Conservation (phyloP, 163 green algal genomes). For the Scenedesmus sp. region DNA sequence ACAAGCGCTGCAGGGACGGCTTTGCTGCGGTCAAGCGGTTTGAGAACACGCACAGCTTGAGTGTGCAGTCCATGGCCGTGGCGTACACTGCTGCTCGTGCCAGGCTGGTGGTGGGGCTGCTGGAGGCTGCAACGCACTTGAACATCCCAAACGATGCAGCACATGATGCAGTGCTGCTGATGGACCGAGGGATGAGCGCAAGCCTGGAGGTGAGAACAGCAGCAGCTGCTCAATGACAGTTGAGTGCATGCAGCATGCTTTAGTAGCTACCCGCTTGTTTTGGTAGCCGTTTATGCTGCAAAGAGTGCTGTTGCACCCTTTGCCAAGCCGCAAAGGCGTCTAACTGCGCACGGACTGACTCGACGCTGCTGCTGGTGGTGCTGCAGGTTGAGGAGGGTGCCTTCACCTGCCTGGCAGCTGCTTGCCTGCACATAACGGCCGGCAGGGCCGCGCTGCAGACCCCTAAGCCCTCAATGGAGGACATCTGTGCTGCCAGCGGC, state of each 20-base stretch:
- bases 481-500: slow-evolving; percentile 10
- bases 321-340: no score
- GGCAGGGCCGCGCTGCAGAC: background rate
- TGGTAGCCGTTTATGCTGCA: background rate
- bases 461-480: background rate
- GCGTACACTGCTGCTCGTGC: slow-evolving; percentile 61
- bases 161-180: slow-evolving; percentile 79
- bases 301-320: no score
- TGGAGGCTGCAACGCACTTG: slow-evolving; percentile 54
- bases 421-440: background rate
- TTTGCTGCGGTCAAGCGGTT: slow-evolving; percentile 70
- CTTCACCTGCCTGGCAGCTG: slow-evolving; percentile 24
- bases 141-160: slow-evolving; percentile 60
- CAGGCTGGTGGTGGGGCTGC: slow-evolving; percentile 47
- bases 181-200: slow-evolving; percentile 46
- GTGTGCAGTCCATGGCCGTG: slow-evolving; percentile 65
- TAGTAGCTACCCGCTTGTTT: no score
- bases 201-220: slow-evolving; percentile 18
- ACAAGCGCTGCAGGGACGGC: slow-evolving; percentile 58
- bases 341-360: no score
- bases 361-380: background rate
- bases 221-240: background rate
- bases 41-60: slow-evolving; percentile 70
- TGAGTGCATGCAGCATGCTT: no score
- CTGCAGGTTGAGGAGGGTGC: slow-evolving; percentile 24